These are phyloP conservation scores for Ogataea nitratoaversa DNA, from an alignment of 805 yeast genomes.

Conservation along the genomic window DNA sequence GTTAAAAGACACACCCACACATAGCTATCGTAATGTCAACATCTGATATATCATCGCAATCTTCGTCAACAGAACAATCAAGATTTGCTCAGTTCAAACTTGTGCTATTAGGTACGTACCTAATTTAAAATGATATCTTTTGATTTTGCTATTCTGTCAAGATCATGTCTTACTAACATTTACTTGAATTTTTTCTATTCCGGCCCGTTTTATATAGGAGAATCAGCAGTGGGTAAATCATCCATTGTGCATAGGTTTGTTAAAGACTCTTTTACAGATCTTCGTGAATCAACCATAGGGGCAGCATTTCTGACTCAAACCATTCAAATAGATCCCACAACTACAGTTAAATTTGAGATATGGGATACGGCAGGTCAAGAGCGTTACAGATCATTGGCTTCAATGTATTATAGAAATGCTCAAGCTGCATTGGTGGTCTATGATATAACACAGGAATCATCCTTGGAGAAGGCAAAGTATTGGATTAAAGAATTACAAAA, in stretches of 20 bases:
- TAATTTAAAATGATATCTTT: too few species aligned
- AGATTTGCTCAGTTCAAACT: slow-evolving; percentile 54
- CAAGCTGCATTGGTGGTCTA: slow-evolving; percentile 77
- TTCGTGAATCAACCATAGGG: slow-evolving; percentile 77
- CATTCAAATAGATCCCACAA: slow-evolving; percentile 47
- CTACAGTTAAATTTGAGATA: slow-evolving; percentile 67
- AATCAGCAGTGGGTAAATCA: slow-evolving; percentile 67
- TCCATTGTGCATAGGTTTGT: slow-evolving; percentile 68
- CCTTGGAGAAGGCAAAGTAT: slow-evolving; percentile 65
- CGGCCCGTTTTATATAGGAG: slow-evolving; percentile 36
- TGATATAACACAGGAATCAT: slow-evolving; percentile 66
- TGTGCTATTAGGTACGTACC: slow-evolving; percentile 41
- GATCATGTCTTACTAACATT: background rate
- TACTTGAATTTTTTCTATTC: too few species aligned
- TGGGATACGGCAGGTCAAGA: slow-evolving; percentile 92
- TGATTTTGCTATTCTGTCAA: too few species aligned
- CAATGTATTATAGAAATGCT: slow-evolving; percentile 80
- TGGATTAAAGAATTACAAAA: slow-evolving; percentile 80
- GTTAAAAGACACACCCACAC: too few species aligned
- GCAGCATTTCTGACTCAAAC: slow-evolving; percentile 79
- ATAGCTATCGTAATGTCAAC: slow-evolving; percentile 2
- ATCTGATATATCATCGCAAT: slow-evolving; percentile 11
- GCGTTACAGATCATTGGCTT: slow-evolving; percentile 70
- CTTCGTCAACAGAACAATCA: slow-evolving; percentile 11
- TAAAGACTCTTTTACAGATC: slow-evolving; percentile 67